Base-by-base conservation (phyloP, 768 basidiomycete genomes). In the Glaciozyma antarctica region DNA sequence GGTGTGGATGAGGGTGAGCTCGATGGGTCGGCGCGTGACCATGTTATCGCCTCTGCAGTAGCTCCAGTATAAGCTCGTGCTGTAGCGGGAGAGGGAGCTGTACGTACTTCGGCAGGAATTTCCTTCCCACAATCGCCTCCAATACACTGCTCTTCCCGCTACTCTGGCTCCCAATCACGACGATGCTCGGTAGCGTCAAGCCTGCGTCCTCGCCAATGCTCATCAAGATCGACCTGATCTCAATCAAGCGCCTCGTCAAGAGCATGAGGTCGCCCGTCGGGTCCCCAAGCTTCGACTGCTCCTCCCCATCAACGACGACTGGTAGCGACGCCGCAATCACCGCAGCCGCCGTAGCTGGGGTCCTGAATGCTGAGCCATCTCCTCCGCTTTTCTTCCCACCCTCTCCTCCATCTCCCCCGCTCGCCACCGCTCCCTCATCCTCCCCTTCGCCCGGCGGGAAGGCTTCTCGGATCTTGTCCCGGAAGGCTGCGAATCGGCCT, bases 21-120 rank as follows among this genome's bases (percentile, higher is more conserved):
- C 95, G 73, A 99, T 97, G 2, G 95, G 95, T 61, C 95, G 86
- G 1, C 95, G 87, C 3, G 95, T 99, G 43, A 98, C 95, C 95
- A 99, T 99, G 77, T 98, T 98, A 77, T 91, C 87, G 62, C 95
- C 95, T 78, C 94, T 98, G 73, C 22, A 43, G 6, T 5, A 13
- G 7, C 53, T 48, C 60, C 62, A 57, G 68, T 54, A 45, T 28
- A 13, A 34, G 45, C 47, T 51, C 45, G 45, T 49, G 15, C 41
- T 28, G 16, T 30, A 28, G 5, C 9, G 32, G 19, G 13, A 52
- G 17, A 17, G 30, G 17, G 57, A 47, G 26, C 30, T 4, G n/a
- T 2, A 81, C 90, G 69, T 74, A 97, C 94, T 99, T 99, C 28
- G 95, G 95, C 44, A 99, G 79, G 75, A 99, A 99, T 76, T 98